These are phyloP conservation scores for Boletus semigastroideus DNA, from an alignment of 1,284 basidiomycete genomes.

Conservation along the genomic window DNA sequence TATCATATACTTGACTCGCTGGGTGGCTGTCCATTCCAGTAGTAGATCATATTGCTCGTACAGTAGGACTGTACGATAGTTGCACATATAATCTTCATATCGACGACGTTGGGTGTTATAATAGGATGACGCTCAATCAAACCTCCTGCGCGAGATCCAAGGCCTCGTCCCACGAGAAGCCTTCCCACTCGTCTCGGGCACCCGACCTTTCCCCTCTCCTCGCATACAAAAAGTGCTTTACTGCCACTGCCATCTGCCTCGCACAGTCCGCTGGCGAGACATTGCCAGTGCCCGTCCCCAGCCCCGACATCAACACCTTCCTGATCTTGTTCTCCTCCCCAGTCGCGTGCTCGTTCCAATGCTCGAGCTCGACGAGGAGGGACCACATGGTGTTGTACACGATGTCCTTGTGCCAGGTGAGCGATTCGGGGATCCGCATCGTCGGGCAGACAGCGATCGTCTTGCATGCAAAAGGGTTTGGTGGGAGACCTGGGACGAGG, in stretches of 20 bases:
- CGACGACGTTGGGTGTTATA: too few species aligned
- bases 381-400: constrained; percentile 10
- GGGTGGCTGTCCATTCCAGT: too few species aligned
- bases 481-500: not conserved
- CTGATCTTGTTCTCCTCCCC: constrained; percentile 2
- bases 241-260: constrained; percentile 10
- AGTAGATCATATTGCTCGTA: too few species aligned
- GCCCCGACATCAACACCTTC: constrained; percentile 1
- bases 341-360: not conserved
- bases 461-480: constrained; percentile 2
- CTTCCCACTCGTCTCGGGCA: too few species aligned
- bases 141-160: constrained; percentile 2
- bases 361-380: constrained; percentile 1
- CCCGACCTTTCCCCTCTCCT: not conserved
- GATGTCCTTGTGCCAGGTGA: constrained; percentile 4
- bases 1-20: too few species aligned
- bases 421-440: constrained; percentile 4
- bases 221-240: constrained; percentile 7
- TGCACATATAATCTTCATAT: too few species aligned
- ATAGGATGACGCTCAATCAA: not conserved
- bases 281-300: not conserved
- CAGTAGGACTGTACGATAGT: too few species aligned
- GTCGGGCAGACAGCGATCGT: constrained; percentile 1
- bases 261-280: not conserved
- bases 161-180: constrained; percentile 2